Evolutionary conservation across 768 basidiomycete species (phyloP).

Genomic region (Mrakia hoshinonis): DNA sequence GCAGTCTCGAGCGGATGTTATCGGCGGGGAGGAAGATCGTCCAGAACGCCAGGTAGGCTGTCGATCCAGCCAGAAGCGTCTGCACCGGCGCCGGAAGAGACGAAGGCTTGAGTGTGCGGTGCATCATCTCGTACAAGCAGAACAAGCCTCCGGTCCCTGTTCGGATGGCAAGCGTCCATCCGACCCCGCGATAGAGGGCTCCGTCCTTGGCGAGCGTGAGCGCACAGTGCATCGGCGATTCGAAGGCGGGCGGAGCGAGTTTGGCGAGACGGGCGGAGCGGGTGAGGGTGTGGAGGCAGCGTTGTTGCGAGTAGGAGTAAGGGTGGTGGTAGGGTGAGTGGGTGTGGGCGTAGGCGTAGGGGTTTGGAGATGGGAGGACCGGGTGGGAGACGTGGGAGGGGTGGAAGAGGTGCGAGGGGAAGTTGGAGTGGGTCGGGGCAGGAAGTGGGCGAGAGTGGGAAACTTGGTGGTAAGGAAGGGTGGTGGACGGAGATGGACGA

Average conservation of each 20-base stretch:
- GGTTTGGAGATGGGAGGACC: background rate
- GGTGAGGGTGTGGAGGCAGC: slow-evolving; percentile 3
- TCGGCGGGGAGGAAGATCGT: background rate
- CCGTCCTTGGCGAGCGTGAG: background rate
- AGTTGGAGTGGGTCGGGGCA: background rate
- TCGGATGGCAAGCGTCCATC: background rate
- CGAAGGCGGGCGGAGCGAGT: background rate
- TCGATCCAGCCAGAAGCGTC: background rate
- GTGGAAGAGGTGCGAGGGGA: slow-evolving; percentile 1
- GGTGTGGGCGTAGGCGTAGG: background rate
- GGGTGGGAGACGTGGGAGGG: background rate
- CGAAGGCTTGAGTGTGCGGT: background rate
- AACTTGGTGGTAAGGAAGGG: background rate
- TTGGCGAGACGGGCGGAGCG: slow-evolving; percentile 2
- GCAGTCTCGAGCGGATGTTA: background rate
- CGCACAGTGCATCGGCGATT: background rate
- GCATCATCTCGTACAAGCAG: slow-evolving; percentile 3
- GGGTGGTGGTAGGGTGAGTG: no score
- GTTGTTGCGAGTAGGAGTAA: background rate
- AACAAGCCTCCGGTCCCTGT: background rate
- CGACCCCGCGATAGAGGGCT: background rate
- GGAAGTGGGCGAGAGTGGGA: background rate
- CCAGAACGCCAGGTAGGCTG: background rate
- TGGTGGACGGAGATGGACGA: background rate
- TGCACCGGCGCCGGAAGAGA: background rate